Conservation (phyloP, 257 asterid species). For the Solanum microdontum region DNA sequence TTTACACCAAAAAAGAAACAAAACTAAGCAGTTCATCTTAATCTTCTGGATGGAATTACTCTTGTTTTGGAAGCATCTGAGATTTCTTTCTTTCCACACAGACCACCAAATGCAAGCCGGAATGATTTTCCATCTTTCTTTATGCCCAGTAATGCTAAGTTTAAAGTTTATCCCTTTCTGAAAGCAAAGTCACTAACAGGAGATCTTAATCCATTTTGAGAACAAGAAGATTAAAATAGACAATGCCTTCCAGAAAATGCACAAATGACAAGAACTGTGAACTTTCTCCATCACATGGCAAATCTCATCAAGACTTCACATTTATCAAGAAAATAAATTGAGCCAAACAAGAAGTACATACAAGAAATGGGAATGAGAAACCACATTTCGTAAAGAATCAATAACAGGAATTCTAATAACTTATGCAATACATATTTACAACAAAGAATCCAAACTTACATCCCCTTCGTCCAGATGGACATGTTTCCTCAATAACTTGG, state of each 20-base stretch:
- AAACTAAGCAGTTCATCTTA: too few species aligned
- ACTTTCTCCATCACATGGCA: neutral
- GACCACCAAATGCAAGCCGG: too few species aligned
- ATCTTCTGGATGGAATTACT: too few species aligned
- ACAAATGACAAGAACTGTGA: neutral
- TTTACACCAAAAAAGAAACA: too few species aligned
- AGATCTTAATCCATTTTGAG: neutral
- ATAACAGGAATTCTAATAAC: neutral
- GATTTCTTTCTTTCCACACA: too few species aligned
- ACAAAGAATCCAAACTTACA: constrained; percentile 42
- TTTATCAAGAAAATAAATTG: neutral
- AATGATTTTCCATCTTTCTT: too few species aligned
- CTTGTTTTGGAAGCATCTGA: too few species aligned
- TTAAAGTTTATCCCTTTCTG: neutral
- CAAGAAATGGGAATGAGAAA: neutral
- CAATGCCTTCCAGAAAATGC: neutral
- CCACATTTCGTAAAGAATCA: neutral
- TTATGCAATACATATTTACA: neutral
- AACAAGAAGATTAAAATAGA: neutral
- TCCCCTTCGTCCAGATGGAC: constrained; percentile 95
- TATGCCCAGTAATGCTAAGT: neutral
- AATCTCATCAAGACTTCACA: neutral
- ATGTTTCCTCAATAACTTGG: constrained; percentile 70
- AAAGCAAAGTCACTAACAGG: neutral
- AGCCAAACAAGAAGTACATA: neutral